Conservation (phyloP, 2,329 filamentous ascomycete genomes). For the Botrytis deweyae region DNA sequence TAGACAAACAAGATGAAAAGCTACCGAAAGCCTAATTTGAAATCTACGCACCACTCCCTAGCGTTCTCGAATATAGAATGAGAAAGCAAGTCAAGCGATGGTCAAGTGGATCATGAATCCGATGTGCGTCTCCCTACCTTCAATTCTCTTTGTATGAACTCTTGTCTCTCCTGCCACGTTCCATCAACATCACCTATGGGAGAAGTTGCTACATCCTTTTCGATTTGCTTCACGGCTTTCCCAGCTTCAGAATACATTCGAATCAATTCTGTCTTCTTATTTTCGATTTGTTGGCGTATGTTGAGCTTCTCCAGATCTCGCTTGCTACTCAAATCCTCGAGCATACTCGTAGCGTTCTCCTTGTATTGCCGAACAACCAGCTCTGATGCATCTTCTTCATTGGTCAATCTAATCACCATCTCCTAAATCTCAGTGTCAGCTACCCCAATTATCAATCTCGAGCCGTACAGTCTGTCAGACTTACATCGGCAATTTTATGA, state of each 20-base stretch:
- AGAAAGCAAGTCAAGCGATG: background rate
- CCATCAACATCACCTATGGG: constrained; percentile 26
- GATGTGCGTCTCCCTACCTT: constrained; percentile 22
- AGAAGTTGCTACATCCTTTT: constrained; percentile 26
- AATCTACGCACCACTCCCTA: background rate
- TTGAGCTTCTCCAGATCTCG: constrained; percentile 26
- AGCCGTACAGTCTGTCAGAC: constrained; percentile 8
- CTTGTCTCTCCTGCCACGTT: constrained; percentile 34
- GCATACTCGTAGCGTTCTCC: constrained; percentile 33
- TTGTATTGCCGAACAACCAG: constrained; percentile 36
- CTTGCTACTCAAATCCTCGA: constrained; percentile 28
- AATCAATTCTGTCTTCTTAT: constrained; percentile 30
- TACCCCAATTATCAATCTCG: background rate
- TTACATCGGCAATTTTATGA: constrained; percentile 38
- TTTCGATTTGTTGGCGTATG: constrained; percentile 26
- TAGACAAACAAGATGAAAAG: background rate
- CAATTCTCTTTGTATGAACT: constrained; percentile 30
- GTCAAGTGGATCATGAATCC: background rate
- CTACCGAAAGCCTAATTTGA: background rate
- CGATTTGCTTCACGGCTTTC: constrained; percentile 23
- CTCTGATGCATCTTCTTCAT: constrained; percentile 36
- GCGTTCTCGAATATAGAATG: background rate
- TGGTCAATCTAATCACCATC: constrained; percentile 34
- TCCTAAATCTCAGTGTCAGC: constrained; percentile 34
- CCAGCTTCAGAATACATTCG: constrained; percentile 29